Conservation (phyloP, 192 early-diverging fungal species). For the Radiomyces spectabilis region DNA sequence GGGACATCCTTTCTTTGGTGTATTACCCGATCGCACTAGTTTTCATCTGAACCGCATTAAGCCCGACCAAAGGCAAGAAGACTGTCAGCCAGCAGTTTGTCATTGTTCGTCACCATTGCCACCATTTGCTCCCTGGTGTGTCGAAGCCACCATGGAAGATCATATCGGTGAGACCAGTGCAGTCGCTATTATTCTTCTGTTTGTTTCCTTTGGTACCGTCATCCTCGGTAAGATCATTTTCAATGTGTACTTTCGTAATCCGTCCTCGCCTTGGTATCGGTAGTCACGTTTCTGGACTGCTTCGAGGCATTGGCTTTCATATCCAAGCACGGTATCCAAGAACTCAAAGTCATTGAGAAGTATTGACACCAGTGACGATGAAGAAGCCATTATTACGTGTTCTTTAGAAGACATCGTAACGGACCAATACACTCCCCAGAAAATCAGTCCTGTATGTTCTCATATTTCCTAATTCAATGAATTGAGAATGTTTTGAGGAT, state of each 20-base stretch:
- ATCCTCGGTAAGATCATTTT: constrained; percentile 68
- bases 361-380: no score
- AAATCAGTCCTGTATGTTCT: no score
- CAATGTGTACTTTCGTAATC: constrained; percentile 57
- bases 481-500: no score
- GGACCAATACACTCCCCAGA: no score
- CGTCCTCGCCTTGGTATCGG: constrained; percentile 51
- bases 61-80: constrained; percentile 31
- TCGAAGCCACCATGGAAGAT: constrained; percentile 45
- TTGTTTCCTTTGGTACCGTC: constrained; percentile 65
- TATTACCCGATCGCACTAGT: constrained; percentile 47
- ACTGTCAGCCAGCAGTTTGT: constrained; percentile 50
- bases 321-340: no score
- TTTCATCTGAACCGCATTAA: constrained; percentile 35
- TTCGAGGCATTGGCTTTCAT: no score
- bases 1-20: constrained; percentile 55
- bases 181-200: constrained; percentile 61
- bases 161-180: constrained; percentile 66
- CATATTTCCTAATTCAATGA: no score
- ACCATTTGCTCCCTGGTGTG: constrained; percentile 72
- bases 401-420: no score
- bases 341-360: no score
- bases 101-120: constrained; percentile 40
- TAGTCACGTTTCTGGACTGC: no score
- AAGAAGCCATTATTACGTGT: no score